phyloP scores from a whole-genome alignment of 768 basidiomycete species.

The Nidularia sp. region DNA sequence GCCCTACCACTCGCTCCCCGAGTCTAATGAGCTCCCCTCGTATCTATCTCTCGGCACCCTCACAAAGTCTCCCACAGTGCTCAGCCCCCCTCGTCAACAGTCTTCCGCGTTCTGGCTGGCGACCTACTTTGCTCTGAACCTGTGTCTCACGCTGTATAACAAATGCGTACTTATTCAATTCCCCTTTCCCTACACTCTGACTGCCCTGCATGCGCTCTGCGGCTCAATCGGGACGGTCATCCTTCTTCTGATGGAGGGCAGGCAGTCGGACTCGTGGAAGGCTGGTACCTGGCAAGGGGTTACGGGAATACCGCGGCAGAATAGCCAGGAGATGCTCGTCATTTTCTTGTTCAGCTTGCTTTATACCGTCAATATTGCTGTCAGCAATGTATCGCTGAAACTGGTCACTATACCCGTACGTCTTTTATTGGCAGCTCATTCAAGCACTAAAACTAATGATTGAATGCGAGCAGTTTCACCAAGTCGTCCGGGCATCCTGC shows the following conservation, averaged over 20 bases:
- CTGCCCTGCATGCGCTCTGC: slow-evolving; percentile 86
- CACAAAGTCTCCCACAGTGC: no score
- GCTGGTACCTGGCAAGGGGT: slow-evolving; percentile 1
- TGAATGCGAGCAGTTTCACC: slow-evolving; percentile 70
- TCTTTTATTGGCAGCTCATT: slow-evolving; percentile 3
- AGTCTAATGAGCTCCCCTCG: no score
- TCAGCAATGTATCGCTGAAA: slow-evolving; percentile 87
- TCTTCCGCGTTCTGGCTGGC: slow-evolving; percentile 49
- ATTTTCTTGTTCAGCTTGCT: slow-evolving; percentile 82
- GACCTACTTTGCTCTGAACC: slow-evolving; percentile 88
- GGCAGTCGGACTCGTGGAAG: slow-evolving; percentile 5
- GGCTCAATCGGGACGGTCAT: slow-evolving; percentile 78
- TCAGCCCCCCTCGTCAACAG: no score
- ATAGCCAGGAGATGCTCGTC: slow-evolving; percentile 49
- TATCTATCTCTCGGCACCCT: no score
- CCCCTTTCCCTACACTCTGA: slow-evolving; percentile 94
- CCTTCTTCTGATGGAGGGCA: slow-evolving; percentile 36
- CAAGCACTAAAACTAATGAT: background rate
- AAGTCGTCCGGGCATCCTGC: slow-evolving; percentile 90
- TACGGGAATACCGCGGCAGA: slow-evolving; percentile 28
- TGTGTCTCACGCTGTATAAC: slow-evolving; percentile 92
- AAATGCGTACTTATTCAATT: slow-evolving; percentile 89
- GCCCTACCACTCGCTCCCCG: no score
- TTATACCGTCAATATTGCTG: slow-evolving; percentile 91
- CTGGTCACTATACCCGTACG: slow-evolving; percentile 84